phyloP scores from a whole-genome alignment of 768 basidiomycete genomes.

The Mycena epipterygia region DNA sequence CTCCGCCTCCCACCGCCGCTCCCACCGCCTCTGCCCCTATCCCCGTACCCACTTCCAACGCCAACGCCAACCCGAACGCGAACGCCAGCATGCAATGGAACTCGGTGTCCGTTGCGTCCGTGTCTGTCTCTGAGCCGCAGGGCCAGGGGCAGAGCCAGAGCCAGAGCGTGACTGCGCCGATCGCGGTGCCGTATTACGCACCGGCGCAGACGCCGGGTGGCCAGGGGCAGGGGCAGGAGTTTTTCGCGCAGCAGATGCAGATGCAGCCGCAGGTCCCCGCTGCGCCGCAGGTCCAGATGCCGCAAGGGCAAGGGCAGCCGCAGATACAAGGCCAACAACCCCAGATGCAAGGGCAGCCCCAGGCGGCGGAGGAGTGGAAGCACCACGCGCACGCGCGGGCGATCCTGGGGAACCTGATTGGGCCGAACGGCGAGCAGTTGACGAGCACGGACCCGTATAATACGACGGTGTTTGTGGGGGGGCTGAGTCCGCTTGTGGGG shows the following conservation, averaged over 20 bases:
- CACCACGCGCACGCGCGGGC: conserved; percentile 88
- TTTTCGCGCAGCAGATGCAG: conserved; percentile 29
- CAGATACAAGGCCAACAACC: neutral
- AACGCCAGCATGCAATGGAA: neutral
- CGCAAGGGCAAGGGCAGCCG: neutral
- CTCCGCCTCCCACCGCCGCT: conserved; percentile 37
- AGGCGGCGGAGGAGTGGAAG: conserved; percentile 83
- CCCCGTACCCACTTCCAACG: neutral
- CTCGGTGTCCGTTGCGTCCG: neutral
- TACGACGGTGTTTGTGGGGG: conserved; percentile 96
- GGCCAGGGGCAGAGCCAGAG: conserved; percentile 33
- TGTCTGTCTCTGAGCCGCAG: conserved; percentile 42
- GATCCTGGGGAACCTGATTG: conserved; percentile 86
- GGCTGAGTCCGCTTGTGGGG: conserved; percentile 87
- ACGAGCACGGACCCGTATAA: conserved; percentile 96
- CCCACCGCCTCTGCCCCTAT: too few species aligned
- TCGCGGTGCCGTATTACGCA: conserved; percentile 59
- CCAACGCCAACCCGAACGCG: neutral
- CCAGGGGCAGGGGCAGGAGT: conserved; percentile 13
- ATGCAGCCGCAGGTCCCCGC: too few species aligned
- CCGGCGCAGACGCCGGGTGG: neutral
- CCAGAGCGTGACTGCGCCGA: conserved; percentile 76
- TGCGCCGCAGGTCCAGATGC: conserved; percentile 33
- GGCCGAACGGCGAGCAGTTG: conserved; percentile 88
- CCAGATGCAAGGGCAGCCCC: neutral